phyloP scores from a whole-genome alignment of 2,329 filamentous ascomycete species.

The Westerdykella sp. region DNA sequence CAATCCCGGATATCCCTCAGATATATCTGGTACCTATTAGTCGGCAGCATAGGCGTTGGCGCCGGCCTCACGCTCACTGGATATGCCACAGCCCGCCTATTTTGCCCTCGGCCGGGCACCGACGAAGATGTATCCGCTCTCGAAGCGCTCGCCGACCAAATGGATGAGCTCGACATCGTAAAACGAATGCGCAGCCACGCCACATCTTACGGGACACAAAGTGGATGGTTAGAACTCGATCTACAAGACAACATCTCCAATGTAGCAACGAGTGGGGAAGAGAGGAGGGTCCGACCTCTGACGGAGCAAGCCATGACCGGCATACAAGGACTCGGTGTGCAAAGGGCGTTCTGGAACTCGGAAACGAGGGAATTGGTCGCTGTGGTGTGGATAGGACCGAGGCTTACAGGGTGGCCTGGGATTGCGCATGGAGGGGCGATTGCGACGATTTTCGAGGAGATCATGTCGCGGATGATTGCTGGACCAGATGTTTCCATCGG shows the following conservation, averaged over 20 bases:
- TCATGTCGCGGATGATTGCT: slow-evolving; percentile 59
- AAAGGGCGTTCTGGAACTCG: slow-evolving; percentile 60
- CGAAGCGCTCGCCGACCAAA: slow-evolving; percentile 17
- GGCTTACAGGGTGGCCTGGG: slow-evolving; percentile 62
- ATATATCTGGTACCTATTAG: not conserved
- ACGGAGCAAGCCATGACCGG: slow-evolving; percentile 34
- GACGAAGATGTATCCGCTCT: slow-evolving; percentile 25
- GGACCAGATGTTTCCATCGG: slow-evolving; percentile 38
- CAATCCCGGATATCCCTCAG: not conserved
- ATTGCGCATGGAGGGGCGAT: slow-evolving; percentile 66
- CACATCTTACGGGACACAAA: slow-evolving; percentile 15
- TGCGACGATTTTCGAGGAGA: slow-evolving; percentile 64
- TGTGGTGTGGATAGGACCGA: slow-evolving; percentile 63
- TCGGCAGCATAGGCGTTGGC: not conserved
- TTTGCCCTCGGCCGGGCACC: slow-evolving; percentile 18
- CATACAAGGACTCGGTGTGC: slow-evolving; percentile 40
- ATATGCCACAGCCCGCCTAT: not conserved
- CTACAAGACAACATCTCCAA: slow-evolving; percentile 8
- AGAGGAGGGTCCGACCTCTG: slow-evolving; percentile 12
- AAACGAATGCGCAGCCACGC: slow-evolving; percentile 25
- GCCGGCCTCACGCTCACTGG: not conserved
- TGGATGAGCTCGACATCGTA: slow-evolving; percentile 30
- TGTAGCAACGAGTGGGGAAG: slow-evolving; percentile 7
- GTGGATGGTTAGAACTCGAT: slow-evolving; percentile 29
- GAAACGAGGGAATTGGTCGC: slow-evolving; percentile 53